Conservation (phyloP, 164 flowering plant genomes). For the Stephania yunnanensis region DNA sequence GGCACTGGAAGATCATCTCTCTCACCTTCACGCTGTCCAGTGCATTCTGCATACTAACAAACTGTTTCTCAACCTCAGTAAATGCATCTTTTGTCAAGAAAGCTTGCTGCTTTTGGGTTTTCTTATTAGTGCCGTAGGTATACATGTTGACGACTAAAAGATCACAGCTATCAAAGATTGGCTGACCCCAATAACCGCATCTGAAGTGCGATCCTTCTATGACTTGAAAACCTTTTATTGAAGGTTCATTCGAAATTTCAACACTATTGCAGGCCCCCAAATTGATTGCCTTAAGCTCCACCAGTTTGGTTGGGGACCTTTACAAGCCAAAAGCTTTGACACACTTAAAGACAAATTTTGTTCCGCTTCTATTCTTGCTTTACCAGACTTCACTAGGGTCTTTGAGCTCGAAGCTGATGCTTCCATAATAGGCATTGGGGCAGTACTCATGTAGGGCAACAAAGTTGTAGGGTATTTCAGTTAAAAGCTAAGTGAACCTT, state of each 20-base stretch:
- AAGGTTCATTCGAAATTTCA: slow-evolving; percentile 6
- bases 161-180: slow-evolving; percentile 1
- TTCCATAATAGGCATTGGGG: too few relatives aligned
- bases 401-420: too few relatives aligned
- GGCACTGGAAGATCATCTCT: background rate
- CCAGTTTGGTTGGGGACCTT: background rate
- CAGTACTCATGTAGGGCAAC: too few relatives aligned
- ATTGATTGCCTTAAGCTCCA: slow-evolving; percentile 4
- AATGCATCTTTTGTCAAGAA: background rate
- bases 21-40: background rate
- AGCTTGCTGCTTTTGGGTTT: background rate
- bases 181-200: background rate
- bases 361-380: too few relatives aligned
- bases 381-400: too few relatives aligned
- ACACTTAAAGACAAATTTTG: too few relatives aligned
- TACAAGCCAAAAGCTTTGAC: too few relatives aligned
- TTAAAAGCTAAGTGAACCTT: too few relatives aligned
- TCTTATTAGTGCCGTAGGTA: background rate
- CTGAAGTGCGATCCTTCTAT: slow-evolving; percentile 6
- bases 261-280: background rate
- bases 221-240: slow-evolving; percentile 9
- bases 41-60: background rate
- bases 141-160: slow-evolving; percentile 9
- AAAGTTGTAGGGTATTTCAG: too few relatives aligned
- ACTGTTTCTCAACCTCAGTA: background rate